Percentiles rank a stretch among this genome's conserved stretches.
phyloP scores from a whole-genome alignment of 1,284 basidiomycete genomes.

The Malassezia vespertilionis region DNA sequence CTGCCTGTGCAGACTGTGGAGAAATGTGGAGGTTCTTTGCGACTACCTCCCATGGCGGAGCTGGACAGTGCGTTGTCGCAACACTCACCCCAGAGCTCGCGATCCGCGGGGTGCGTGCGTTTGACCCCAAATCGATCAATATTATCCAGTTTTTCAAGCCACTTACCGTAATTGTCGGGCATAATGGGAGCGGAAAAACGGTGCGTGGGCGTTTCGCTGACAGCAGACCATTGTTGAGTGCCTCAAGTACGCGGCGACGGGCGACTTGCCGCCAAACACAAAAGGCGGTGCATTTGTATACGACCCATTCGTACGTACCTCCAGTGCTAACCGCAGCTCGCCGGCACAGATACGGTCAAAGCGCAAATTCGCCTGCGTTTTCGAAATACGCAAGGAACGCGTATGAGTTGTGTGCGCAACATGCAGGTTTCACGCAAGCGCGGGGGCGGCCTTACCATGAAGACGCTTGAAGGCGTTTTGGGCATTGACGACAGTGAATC shows the following conservation, averaged over 20 bases:
- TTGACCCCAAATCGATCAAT: slow-evolving; percentile 72
- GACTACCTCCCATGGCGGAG: slow-evolving; percentile 28
- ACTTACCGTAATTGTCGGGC: slow-evolving; percentile 94
- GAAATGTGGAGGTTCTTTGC: background rate
- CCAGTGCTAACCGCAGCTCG: slow-evolving; percentile 56
- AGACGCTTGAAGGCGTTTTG: slow-evolving; percentile 87
- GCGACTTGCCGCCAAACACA: slow-evolving; percentile 92
- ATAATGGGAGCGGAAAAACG: slow-evolving; percentile 97
- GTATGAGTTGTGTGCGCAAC: slow-evolving; percentile 84
- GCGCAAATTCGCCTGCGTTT: slow-evolving; percentile 94
- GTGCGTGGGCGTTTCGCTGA: slow-evolving; percentile 41
- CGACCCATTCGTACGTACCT: slow-evolving; percentile 64
- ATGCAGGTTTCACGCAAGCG: slow-evolving; percentile 79
- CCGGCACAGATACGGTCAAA: slow-evolving; percentile 94
- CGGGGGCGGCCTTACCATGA: slow-evolving; percentile 69
- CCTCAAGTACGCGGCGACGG: slow-evolving; percentile 95
- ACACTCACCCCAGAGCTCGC: slow-evolving; percentile 32
- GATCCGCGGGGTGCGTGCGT: slow-evolving; percentile 48
- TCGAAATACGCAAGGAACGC: slow-evolving; percentile 61
- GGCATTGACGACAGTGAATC: slow-evolving; percentile 61
- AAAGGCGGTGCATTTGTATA: slow-evolving; percentile 96
- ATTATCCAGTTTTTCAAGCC: slow-evolving; percentile 96
- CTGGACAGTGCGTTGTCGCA: slow-evolving; percentile 27
- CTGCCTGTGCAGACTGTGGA: too few relatives aligned
- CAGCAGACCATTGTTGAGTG: slow-evolving; percentile 86